Evolutionary conservation across 2,329 filamentous ascomycete species (phyloP).

Genomic region (Verticillium longisporum): DNA sequence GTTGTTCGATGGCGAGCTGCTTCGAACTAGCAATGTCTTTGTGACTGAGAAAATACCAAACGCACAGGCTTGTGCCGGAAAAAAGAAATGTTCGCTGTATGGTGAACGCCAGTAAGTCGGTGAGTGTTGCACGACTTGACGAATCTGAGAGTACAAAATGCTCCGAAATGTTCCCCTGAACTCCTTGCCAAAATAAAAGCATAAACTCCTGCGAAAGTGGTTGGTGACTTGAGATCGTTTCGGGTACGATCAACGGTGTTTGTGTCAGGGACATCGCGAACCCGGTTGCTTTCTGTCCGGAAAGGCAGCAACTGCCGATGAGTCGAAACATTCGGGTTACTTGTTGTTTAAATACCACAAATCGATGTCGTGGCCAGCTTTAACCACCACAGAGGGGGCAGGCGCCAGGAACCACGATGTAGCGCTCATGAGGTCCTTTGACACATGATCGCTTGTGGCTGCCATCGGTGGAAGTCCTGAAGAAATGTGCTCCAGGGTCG

Average conservation of each 20-base stretch:
- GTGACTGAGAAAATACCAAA: background rate
- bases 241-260: background rate
- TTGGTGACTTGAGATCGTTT: background rate
- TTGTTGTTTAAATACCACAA: background rate
- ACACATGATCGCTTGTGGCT: constrained; percentile 51
- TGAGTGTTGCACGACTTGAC: background rate
- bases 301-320: no score
- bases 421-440: constrained; percentile 64
- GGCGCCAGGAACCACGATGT: constrained; percentile 61
- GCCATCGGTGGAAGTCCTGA: constrained; percentile 62
- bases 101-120: background rate
- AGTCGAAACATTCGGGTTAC: background rate
- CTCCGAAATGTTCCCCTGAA: background rate
- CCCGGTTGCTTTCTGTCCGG: no score
- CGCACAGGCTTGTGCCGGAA: background rate
- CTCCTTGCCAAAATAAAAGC: background rate
- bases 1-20: background rate
- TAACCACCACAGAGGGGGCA: constrained; percentile 39
- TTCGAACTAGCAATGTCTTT: background rate
- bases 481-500: constrained; percentile 65
- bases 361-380: background rate
- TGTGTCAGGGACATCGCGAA: no score
- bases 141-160: background rate
- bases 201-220: background rate
- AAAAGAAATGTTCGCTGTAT: background rate